Evolutionary conservation across 345 rosid species (phyloP).

Genomic region (Brassica carinata): DNA sequence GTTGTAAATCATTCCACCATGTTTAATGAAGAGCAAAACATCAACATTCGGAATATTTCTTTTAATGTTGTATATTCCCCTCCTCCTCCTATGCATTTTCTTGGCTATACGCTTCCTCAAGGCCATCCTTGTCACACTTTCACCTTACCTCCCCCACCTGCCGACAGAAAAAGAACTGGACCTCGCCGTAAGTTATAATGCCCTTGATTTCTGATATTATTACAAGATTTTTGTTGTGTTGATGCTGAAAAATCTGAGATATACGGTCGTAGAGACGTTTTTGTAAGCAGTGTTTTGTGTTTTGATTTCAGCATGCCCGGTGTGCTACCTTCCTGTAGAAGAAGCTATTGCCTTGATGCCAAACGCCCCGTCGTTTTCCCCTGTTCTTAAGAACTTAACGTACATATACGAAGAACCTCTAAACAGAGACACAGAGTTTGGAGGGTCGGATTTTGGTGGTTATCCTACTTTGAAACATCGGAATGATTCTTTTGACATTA

Average conservation of each 20-base stretch:
- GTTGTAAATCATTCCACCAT: conserved; percentile 31
- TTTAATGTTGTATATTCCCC: conserved; percentile 37
- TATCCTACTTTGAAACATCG: conserved; percentile 84
- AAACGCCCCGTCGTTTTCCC: conserved; percentile 76
- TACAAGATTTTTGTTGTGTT: conserved; percentile 14
- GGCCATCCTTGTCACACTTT: conserved; percentile 93
- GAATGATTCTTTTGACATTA: conserved; percentile 79
- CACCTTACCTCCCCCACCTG: conserved; percentile 95
- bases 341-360: conserved; percentile 95
- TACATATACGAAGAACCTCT: conserved; percentile 71
- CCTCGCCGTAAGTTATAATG: conserved; percentile 77
- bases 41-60: conserved; percentile 36
- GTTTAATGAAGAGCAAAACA: conserved; percentile 37
- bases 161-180: conserved; percentile 93
- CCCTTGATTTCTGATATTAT: not conserved
- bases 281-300: conserved; percentile 25
- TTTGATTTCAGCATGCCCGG: conserved; percentile 85
- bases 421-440: conserved; percentile 70
- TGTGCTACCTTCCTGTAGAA: conserved; percentile 94
- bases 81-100: conserved; percentile 73
- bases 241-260: conserved; percentile 22
- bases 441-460: conserved; percentile 99
- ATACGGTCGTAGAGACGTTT: not conserved
- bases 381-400: conserved; percentile 68
- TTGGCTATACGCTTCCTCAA: conserved; percentile 89